Conservation (phyloP, 495 filamentous ascomycete genomes). For the Aspergillus homomorphus region DNA sequence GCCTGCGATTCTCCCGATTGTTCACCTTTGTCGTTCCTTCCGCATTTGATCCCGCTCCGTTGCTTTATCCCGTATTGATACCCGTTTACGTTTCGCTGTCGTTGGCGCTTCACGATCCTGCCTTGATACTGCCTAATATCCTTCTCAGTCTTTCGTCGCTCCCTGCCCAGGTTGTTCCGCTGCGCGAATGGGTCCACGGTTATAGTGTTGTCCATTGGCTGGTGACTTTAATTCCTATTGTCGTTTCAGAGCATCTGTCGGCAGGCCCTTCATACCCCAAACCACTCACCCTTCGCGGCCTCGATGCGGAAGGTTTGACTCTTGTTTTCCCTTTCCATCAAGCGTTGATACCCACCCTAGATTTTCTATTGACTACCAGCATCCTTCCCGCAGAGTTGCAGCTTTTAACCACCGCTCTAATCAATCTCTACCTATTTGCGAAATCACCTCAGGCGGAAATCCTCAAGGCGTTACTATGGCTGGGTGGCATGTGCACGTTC, state of each 20-base stretch:
- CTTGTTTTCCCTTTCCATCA: conserved; percentile 85
- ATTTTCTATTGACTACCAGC: conserved; percentile 81
- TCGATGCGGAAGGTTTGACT: conserved; percentile 59
- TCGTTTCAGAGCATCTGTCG: conserved; percentile 46
- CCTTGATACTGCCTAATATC: conserved; percentile 70
- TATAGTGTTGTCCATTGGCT: conserved; percentile 69
- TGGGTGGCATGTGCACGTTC: conserved; percentile 76
- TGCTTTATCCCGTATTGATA: conserved; percentile 78
- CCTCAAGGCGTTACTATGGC: conserved; percentile 78
- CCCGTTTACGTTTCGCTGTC: conserved; percentile 77
- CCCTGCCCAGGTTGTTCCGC: conserved; percentile 69
- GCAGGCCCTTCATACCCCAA: conserved; percentile 26
- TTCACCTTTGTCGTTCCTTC: conserved; percentile 56
- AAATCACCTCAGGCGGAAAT: conserved; percentile 81
- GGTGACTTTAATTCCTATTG: conserved; percentile 60
- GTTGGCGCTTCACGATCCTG: conserved; percentile 54
- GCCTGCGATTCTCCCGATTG: conserved; percentile 26
- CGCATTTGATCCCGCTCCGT: conserved; percentile 83
- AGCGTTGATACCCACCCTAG: conserved; percentile 67
- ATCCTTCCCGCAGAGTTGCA: conserved; percentile 83
- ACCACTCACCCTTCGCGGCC: conserved; percentile 38
- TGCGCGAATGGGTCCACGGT: conserved; percentile 48
- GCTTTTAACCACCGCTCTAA: conserved; percentile 74
- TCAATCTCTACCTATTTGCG: conserved; percentile 78
- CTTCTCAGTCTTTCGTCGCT: conserved; percentile 75